Conservation (phyloP, 306 rosid species). For the Glycyrrhiza uralensis region DNA sequence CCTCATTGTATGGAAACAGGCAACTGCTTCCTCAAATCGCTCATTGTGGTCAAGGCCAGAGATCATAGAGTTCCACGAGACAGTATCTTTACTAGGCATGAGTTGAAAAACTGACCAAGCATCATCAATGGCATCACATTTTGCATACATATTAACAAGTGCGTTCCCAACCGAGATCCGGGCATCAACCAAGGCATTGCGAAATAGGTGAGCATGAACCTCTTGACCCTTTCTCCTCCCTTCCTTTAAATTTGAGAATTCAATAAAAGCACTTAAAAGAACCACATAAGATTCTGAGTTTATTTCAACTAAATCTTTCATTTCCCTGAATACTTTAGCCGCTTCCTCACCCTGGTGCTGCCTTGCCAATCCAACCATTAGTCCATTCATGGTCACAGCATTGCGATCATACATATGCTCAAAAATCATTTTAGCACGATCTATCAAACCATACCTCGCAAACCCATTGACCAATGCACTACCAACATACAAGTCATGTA, state of each 20-base stretch:
- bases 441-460: conserved; percentile 57
- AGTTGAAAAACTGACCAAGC: conserved; percentile 58
- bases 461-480: conserved; percentile 87
- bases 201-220: conserved; percentile 65
- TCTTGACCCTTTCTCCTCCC: conserved; percentile 72
- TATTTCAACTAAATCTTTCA: conserved; percentile 56
- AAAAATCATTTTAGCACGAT: conserved; percentile 57
- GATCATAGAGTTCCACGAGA: conserved; percentile 86
- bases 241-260: conserved; percentile 52
- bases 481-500: conserved; percentile 69
- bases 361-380: conserved; percentile 81
- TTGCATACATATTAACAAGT: conserved; percentile 78
- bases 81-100: conserved; percentile 57
- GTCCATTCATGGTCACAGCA: conserved; percentile 82
- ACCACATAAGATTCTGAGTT: conserved; percentile 65
- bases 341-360: conserved; percentile 88
- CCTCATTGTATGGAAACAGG: conserved; percentile 55
- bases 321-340: conserved; percentile 52
- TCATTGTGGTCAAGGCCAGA: conserved; percentile 82
- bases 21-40: conserved; percentile 63
- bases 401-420: conserved; percentile 64
- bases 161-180: conserved; percentile 65
- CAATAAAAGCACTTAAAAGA: conserved; percentile 65
- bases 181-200: conserved; percentile 37
- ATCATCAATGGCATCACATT: conserved; percentile 56